These are phyloP conservation scores for Fusarium metavorans DNA, from an alignment of 2,329 filamentous ascomycete genomes.

Conservation along the genomic window DNA sequence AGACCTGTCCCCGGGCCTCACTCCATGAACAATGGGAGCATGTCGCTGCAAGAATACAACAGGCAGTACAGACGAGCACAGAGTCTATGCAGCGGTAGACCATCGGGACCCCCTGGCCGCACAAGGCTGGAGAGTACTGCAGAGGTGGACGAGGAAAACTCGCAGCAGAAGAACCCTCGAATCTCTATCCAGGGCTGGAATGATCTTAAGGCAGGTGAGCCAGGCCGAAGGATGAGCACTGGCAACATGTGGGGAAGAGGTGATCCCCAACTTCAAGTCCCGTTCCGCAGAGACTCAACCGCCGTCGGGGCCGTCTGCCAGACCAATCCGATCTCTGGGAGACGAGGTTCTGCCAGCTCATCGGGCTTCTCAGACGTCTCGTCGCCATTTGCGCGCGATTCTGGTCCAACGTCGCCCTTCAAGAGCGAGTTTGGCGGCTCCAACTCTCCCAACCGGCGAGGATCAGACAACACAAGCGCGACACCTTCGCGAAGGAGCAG, in stretches of 20 bases:
- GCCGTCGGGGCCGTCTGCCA: slow-evolving; percentile 17
- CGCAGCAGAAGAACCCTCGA: slow-evolving; percentile 31
- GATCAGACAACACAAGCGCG: slow-evolving; percentile 29
- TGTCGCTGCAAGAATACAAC: slow-evolving; percentile 51
- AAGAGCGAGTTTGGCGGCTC: slow-evolving; percentile 29
- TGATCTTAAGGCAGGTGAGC: slow-evolving; percentile 19
- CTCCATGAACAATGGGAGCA: slow-evolving; percentile 40
- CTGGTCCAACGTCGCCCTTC: slow-evolving; percentile 31
- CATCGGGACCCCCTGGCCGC: slow-evolving; percentile 53
- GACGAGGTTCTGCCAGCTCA: slow-evolving; percentile 34
- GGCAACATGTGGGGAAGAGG: slow-evolving; percentile 47
- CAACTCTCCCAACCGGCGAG: slow-evolving; percentile 27
- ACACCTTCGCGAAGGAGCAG: slow-evolving; percentile 35
- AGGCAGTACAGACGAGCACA: slow-evolving; percentile 54
- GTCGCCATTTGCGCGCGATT: slow-evolving; percentile 32
- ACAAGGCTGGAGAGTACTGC: slow-evolving; percentile 52
- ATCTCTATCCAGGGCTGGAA: slow-evolving; percentile 49
- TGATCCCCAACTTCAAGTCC: slow-evolving; percentile 13
- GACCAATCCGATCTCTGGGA: slow-evolving; percentile 2
- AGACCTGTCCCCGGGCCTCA: slow-evolving; percentile 40
- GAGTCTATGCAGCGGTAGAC: slow-evolving; percentile 44
- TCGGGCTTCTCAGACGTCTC: slow-evolving; percentile 32
- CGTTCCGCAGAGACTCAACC: slow-evolving; percentile 27
- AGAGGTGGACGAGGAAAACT: slow-evolving; percentile 46
- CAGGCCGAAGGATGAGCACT: slow-evolving; percentile 53